A percentile compares a stretch with the other conserved stretches of the same genome.
Conservation (phyloP, 768 basidiomycete genomes). For the Pulveroboletus sp. region DNA sequence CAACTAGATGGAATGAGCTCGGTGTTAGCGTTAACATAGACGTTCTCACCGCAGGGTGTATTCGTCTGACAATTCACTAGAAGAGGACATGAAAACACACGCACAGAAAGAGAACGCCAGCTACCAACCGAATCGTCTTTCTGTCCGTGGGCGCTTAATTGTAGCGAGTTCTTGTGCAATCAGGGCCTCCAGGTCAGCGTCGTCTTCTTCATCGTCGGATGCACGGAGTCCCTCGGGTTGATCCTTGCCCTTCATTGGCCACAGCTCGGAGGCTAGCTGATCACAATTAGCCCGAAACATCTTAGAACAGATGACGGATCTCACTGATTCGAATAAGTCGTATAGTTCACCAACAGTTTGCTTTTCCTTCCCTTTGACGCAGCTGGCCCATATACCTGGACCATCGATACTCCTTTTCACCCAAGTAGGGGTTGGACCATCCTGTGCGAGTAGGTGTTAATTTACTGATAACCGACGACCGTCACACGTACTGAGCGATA, state of each 20-base stretch:
- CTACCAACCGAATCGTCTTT: constrained; percentile 60
- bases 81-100: constrained; percentile 3
- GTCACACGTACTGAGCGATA: constrained; percentile 54
- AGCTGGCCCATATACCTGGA: constrained; percentile 83
- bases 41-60: constrained; percentile 63
- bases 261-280: constrained; percentile 68
- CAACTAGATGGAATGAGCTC: constrained; percentile 40
- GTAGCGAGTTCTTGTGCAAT: constrained; percentile 68
- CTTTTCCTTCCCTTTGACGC: constrained; percentile 81
- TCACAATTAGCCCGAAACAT: constrained; percentile 12
- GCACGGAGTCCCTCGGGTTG: constrained; percentile 23
- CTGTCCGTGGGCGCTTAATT: constrained; percentile 61
- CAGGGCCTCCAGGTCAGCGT: constrained; percentile 61
- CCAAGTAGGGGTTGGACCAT: constrained; percentile 61
- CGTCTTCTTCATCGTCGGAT: constrained; percentile 36
- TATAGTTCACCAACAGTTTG: constrained; percentile 72
- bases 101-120: neutral
- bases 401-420: constrained; percentile 65
- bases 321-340: constrained; percentile 73
- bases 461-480: constrained; percentile 4
- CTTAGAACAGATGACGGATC: constrained; percentile 20
- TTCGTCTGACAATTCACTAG: constrained; percentile 75
- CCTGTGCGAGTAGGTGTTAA: constrained; percentile 35
- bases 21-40: neutral
- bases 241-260: constrained; percentile 46